Evolutionary conservation across 805 yeast species (phyloP).

Genomic region (Lipomyces sp.): DNA sequence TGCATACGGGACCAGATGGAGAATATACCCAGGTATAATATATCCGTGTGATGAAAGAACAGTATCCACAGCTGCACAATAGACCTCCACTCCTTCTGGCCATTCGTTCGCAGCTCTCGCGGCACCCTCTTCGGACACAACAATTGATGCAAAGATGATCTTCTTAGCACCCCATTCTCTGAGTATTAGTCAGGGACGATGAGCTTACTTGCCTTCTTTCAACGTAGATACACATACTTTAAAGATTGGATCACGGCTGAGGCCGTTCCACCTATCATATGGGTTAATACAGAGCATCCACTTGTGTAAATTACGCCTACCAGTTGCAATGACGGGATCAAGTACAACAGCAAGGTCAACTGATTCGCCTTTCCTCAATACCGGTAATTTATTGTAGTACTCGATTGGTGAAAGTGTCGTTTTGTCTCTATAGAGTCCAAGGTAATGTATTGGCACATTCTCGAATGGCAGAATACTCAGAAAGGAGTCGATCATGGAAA

Average conservation of each 20-base stretch:
- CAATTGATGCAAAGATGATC: constrained; percentile 40
- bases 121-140: constrained; percentile 42
- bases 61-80: constrained; percentile 42
- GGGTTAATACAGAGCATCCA: background rate
- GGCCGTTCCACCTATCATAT: constrained; percentile 42
- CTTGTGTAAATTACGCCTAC: background rate
- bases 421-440: constrained; percentile 46
- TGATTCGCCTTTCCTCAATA: constrained; percentile 18
- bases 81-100: constrained; percentile 40
- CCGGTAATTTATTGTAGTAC: constrained; percentile 46
- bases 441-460: constrained; percentile 43
- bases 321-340: constrained; percentile 47
- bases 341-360: constrained; percentile 42
- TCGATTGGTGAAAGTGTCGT: constrained; percentile 43
- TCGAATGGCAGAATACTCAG: constrained; percentile 41
- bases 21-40: constrained; percentile 43
- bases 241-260: constrained; percentile 44
- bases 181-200: background rate
- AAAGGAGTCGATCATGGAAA: constrained; percentile 44
- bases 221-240: constrained; percentile 17
- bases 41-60: constrained; percentile 41
- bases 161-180: constrained; percentile 44
- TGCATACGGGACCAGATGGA: constrained; percentile 4
- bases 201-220: background rate
- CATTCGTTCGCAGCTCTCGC: constrained; percentile 31